Base-by-base conservation (phyloP, 331 rosid species). In the Malus hybrid region DNA sequence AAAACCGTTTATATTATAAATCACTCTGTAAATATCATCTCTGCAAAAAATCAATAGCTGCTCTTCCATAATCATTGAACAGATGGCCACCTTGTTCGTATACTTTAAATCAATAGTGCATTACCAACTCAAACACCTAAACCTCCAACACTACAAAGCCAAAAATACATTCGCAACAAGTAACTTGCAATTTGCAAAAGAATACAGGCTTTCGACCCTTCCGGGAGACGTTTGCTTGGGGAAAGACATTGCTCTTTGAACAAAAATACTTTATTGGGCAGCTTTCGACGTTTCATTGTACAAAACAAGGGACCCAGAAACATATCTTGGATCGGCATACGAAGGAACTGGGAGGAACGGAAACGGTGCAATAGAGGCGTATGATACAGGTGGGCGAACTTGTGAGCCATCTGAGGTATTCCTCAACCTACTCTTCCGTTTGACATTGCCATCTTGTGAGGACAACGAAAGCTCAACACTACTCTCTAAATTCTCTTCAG, bases 301-400 rank as follows among this genome's bases (percentile, higher is more conserved):
- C 42, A 67, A 20, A n/a, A 42, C 52, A 24, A 3, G 67, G 76
- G 33, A 68, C 34, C 71, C 64, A 76, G 70, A 75, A 19, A 10
- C 24, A 57, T 48, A 59, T 87, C 85, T 87, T 67, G 73, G 72
- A 73, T 65, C 9, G 18, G 72, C 79, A 76, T 88, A 89, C 1
- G 80, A 75, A 20, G 98, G 98, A 74, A 87, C 97, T 14, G 98
- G n/a, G n/a, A n/a, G 97, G 76, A 91, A 91, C 31, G 98, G 98
- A 74, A 93, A 91, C 2, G 96, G 97, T 24, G 98, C 96, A 71
- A 79, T 77, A 9, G 97, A 91, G 71, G 24, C 24, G 24, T 22
- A 22, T 22, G 24, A 22, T 22, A 22, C 24, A 22, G 24, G 24
- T 22, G 24, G 24, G 24, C 24, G 24, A 22, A 22, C 24, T 22